phyloP scores from a whole-genome alignment of 805 yeast genomes.

The Saccharomycopsis schoenii region DNA sequence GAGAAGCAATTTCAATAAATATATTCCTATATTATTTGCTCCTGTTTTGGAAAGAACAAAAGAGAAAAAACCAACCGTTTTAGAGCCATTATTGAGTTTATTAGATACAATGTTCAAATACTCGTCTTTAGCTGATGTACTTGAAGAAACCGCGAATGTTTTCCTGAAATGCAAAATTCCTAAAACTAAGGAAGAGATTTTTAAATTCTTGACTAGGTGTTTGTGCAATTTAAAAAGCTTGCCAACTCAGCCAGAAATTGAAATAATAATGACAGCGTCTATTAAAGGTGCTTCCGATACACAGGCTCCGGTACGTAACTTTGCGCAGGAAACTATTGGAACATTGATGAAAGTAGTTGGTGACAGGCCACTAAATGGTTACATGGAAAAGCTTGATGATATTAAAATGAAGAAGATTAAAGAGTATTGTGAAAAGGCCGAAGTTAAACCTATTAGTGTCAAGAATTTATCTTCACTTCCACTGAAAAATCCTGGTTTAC shows the following conservation, averaged over 20 bases:
- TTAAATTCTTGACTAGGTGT: conserved; percentile 54
- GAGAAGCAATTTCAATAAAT: conserved; percentile 43
- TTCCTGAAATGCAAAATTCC: conserved; percentile 61
- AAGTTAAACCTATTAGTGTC: conserved; percentile 34
- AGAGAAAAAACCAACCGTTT: conserved; percentile 74
- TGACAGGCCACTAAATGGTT: conserved; percentile 49
- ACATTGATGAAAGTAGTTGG: conserved; percentile 78
- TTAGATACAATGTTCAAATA: conserved; percentile 51
- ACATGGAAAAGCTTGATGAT: conserved; percentile 66
- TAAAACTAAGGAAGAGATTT: conserved; percentile 63
- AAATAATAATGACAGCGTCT: conserved; percentile 43
- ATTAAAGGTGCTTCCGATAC: conserved; percentile 70
- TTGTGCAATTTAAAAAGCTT: conserved; percentile 37
- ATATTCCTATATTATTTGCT: conserved; percentile 40
- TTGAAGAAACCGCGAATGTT: conserved; percentile 36
- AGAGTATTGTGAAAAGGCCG: conserved; percentile 45
- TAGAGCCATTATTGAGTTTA: conserved; percentile 59
- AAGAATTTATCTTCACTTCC: conserved; percentile 21
- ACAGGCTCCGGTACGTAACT: conserved; percentile 72
- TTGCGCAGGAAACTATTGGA: conserved; percentile 71
- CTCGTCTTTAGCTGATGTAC: conserved; percentile 40
- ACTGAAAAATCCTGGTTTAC: conserved; percentile 19
- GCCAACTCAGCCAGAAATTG: conserved; percentile 48
- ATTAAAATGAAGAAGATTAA: conserved; percentile 60
- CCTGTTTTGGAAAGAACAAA: conserved; percentile 75